phyloP scores from a whole-genome alignment of 2,329 filamentous ascomycete species.

The Cladosporium sp. region DNA sequence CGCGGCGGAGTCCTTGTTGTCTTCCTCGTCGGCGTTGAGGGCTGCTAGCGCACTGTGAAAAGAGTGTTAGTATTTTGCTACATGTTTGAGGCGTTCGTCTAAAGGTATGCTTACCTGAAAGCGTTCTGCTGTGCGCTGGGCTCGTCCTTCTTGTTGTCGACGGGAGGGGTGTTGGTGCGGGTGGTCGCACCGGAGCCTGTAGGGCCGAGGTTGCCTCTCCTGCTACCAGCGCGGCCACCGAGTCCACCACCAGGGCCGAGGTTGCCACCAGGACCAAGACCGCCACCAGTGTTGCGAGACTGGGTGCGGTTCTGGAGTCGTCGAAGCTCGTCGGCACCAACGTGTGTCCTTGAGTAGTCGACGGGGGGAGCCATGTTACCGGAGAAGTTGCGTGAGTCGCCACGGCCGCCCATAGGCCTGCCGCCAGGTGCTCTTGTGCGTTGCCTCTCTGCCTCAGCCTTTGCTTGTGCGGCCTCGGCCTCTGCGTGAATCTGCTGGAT shows the following conservation, averaged over 20 bases:
- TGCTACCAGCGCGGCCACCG: conserved; percentile 85
- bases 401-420: conserved; percentile 71
- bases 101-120: conserved; percentile 69
- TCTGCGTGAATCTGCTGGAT: conserved; percentile 86
- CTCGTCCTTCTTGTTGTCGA: conserved; percentile 58
- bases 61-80: conserved; percentile 24
- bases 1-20: conserved; percentile 51
- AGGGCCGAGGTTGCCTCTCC: conserved; percentile 38
- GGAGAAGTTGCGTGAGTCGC: conserved; percentile 82
- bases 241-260: conserved; percentile 77
- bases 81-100: neutral
- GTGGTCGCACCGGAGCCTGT: conserved; percentile 72
- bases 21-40: conserved; percentile 52
- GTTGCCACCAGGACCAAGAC: conserved; percentile 44
- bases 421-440: conserved; percentile 63
- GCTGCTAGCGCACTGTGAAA: conserved; percentile 48
- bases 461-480: conserved; percentile 74
- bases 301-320: conserved; percentile 67
- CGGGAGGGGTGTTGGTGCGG: conserved; percentile 80
- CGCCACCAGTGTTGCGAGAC: conserved; percentile 58
- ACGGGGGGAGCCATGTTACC: conserved; percentile 61
- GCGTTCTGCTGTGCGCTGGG: conserved; percentile 73
- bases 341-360: conserved; percentile 70
- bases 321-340: conserved; percentile 86
- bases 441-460: conserved; percentile 64